phyloP scores from a whole-genome alignment of 768 basidiomycete species.

The Leccinum boreale region DNA sequence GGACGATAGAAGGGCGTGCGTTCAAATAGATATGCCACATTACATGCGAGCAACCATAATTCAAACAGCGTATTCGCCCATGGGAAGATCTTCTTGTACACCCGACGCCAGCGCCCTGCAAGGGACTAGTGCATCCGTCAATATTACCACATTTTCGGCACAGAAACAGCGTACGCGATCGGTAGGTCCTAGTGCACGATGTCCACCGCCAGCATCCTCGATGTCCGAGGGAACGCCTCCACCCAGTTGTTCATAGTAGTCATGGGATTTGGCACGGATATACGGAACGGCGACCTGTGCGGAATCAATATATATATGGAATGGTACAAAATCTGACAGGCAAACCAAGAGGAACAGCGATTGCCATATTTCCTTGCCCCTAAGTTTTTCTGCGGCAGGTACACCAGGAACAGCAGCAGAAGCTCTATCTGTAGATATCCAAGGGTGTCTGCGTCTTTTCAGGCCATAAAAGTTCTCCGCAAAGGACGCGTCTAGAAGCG shows the following conservation, averaged over 20 bases:
- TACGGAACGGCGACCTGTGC: constrained; percentile 80
- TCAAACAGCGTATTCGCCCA: constrained; percentile 78
- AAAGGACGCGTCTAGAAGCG: constrained; percentile 77
- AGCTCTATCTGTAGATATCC: constrained; percentile 66
- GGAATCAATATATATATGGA: not conserved
- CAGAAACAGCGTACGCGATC: constrained; percentile 46
- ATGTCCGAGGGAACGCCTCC: constrained; percentile 73
- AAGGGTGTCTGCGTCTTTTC: constrained; percentile 71
- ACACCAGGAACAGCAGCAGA: constrained; percentile 64
- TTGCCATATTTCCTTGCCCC: constrained; percentile 63
- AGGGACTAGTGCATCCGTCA: constrained; percentile 40
- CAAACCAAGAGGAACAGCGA: constrained; percentile 80
- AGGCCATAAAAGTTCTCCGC: constrained; percentile 96
- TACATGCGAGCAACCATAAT: constrained; percentile 78
- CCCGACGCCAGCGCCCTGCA: constrained; percentile 49
- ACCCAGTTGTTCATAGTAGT: constrained; percentile 87
- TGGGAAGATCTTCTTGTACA: constrained; percentile 78
- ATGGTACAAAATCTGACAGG: not conserved
- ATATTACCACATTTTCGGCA: not conserved
- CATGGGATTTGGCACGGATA: constrained; percentile 81
- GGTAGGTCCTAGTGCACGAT: constrained; percentile 43
- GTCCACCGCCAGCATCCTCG: constrained; percentile 47
- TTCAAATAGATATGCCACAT: constrained; percentile 89
- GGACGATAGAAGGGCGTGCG: constrained; percentile 83
- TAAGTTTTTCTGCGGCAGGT: constrained; percentile 62